These are phyloP conservation scores for Emergomyces orientalis DNA, from an alignment of 2,329 filamentous ascomycete species.

Conservation along the genomic window DNA sequence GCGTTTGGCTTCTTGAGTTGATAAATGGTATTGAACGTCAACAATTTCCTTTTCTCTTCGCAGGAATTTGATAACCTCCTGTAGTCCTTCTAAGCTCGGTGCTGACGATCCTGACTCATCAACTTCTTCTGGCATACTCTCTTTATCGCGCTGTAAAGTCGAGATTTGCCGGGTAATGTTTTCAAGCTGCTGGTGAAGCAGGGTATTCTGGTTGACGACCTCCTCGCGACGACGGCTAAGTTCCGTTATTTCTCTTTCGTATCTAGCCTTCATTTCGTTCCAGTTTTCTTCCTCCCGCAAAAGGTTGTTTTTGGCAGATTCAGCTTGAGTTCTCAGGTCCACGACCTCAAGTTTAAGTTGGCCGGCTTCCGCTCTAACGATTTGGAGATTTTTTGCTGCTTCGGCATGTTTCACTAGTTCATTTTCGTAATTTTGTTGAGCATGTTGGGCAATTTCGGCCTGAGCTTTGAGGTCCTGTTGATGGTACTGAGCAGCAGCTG, in stretches of 20 bases:
- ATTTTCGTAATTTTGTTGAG: slow-evolving; percentile 90
- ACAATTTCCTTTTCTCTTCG: slow-evolving; percentile 95
- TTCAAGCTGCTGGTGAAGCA: slow-evolving; percentile 83
- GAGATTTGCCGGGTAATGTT: slow-evolving; percentile 70
- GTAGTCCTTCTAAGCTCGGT: slow-evolving; percentile 61
- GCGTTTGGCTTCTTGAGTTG: slow-evolving; percentile 76
- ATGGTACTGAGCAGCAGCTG: slow-evolving; percentile 71
- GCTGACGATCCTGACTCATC: slow-evolving; percentile 42
- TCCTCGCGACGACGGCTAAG: slow-evolving; percentile 72
- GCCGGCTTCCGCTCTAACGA: slow-evolving; percentile 70
- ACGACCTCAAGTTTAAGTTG: slow-evolving; percentile 70
- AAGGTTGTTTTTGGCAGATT: slow-evolving; percentile 72
- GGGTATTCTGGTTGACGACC: slow-evolving; percentile 76
- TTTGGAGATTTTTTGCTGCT: slow-evolving; percentile 76
- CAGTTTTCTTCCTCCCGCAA: slow-evolving; percentile 78
- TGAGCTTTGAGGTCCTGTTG: slow-evolving; percentile 88
- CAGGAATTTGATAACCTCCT: slow-evolving; percentile 84
- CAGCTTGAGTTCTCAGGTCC: slow-evolving; percentile 67
- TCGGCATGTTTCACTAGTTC: slow-evolving; percentile 93
- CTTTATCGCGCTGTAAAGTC: slow-evolving; percentile 66
- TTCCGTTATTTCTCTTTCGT: slow-evolving; percentile 76
- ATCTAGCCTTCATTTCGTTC: slow-evolving; percentile 68
- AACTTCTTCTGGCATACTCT: slow-evolving; percentile 45
- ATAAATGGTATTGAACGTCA: slow-evolving; percentile 89
- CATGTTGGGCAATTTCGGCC: slow-evolving; percentile 83